Evolutionary conservation across 2,329 filamentous ascomycete species (phyloP), one percentile per base, ranked within the genome.

Genomic region (Scortechinia acanthostroma): DNA sequence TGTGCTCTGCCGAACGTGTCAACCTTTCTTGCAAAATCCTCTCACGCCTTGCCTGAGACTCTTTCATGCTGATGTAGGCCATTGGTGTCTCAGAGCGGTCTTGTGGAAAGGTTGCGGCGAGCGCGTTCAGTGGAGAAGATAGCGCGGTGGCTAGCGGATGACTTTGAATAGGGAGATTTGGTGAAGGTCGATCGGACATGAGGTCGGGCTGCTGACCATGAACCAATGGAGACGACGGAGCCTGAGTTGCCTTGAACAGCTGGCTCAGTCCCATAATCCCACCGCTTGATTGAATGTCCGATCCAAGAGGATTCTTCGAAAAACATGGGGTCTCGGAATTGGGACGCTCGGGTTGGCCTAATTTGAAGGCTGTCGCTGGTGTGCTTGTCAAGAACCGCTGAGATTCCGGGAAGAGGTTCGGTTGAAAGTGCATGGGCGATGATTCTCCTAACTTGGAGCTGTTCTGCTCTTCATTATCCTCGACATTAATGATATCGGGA

Each of bases 191-290:
- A 49, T 71, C 68, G 10, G 68, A 71, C 22, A 60, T 49, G 5
- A 59, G 53, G 37, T 68, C 68, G 2, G 58, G 57, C 4, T 59
- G 59, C 2, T 55, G 51, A 10, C 55, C 49, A 49, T 62, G 58
- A 10, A 60, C 53, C 28, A 68, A 55, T 3, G 70, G 70, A 10
- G 69, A 72, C 2, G 69, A 69, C 20, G 63, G 58, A 22, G 62
- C 68, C 50, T 73, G 70, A 0, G 70, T 73, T 19, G 65, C 63
- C 45, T 61, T 65, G 52, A 73, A 73, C 1, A 69, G 57, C 51
- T 73, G 69, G 45, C 67, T 71, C 21, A 73, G 52, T 2, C 60
- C 61, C 60, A 73, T 65, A 10, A 68, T 45, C 25, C 59, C 62
- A 20, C 60, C 58, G 22, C 58, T 64, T 44, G 47, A 47, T 3